These are phyloP conservation scores for Diaporthe batatas DNA, from an alignment of 2,329 filamentous ascomycete species.

Conservation along the genomic window DNA sequence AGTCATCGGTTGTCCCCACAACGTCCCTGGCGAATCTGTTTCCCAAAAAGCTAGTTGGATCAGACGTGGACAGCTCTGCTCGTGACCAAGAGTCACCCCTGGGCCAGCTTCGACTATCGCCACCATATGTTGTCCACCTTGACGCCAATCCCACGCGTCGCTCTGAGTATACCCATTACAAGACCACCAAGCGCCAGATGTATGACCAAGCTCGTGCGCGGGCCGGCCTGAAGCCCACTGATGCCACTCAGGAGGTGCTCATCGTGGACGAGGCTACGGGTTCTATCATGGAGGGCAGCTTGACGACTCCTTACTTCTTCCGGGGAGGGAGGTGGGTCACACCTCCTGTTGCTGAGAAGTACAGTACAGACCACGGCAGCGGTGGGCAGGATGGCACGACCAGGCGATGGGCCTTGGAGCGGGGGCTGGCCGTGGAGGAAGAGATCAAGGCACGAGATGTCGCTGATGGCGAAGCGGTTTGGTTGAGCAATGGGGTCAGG, in stretches of 20 bases:
- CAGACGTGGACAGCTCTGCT: slow-evolving; percentile 44
- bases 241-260: slow-evolving; percentile 76
- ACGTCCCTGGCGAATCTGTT: slow-evolving; percentile 67
- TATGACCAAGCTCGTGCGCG: slow-evolving; percentile 80
- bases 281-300: slow-evolving; percentile 86
- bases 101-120: slow-evolving; percentile 45
- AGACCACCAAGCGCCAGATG: slow-evolving; percentile 80
- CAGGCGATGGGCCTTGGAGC: slow-evolving; percentile 84
- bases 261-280: slow-evolving; percentile 72
- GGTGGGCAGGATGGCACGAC: slow-evolving; percentile 89
- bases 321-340: slow-evolving; percentile 82
- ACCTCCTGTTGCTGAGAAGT: slow-evolving; percentile 70
- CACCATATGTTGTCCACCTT: slow-evolving; percentile 59
- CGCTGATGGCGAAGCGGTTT: slow-evolving; percentile 80
- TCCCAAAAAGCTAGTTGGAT: slow-evolving; percentile 66
- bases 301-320: slow-evolving; percentile 86
- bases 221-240: slow-evolving; percentile 64
- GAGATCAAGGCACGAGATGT: slow-evolving; percentile 71
- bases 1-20: slow-evolving; percentile 53
- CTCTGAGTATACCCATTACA: slow-evolving; percentile 83
- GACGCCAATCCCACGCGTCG: slow-evolving; percentile 57
- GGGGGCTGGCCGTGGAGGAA: slow-evolving; percentile 76
- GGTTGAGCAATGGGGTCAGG: slow-evolving; percentile 89
- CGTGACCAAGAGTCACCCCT: slow-evolving; percentile 19
- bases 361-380: slow-evolving; percentile 59